phyloP scores from a whole-genome alignment of 2,329 filamentous ascomycete genomes.

The Grosmannia serpens region DNA sequence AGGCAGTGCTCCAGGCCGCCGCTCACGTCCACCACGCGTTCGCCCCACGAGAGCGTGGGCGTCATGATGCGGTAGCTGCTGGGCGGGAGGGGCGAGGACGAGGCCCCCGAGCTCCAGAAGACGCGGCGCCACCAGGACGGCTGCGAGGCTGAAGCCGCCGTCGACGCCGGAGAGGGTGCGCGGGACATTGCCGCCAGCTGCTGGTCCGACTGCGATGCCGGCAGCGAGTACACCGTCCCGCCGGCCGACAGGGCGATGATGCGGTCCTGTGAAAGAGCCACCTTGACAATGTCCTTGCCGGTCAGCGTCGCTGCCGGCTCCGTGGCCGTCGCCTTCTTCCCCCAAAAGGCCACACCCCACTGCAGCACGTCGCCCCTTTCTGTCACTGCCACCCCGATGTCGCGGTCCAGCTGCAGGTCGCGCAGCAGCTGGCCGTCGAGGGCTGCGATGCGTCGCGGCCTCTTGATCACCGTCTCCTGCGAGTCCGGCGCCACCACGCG shows the following conservation, averaged over 20 bases:
- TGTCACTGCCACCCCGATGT: conserved; percentile 75
- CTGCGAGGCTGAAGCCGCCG: background rate
- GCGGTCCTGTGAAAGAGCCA: conserved; percentile 70
- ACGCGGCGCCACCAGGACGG: conserved; percentile 49
- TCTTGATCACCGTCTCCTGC: conserved; percentile 66
- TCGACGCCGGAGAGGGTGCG: conserved; percentile 1
- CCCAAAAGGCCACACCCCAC: conserved; percentile 66
- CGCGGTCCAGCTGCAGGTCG: conserved; percentile 73
- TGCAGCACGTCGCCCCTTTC: conserved; percentile 84
- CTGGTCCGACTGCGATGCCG: conserved; percentile 65
- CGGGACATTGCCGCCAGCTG: conserved; percentile 43
- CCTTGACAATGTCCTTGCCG: conserved; percentile 68
- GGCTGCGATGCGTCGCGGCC: conserved; percentile 63
- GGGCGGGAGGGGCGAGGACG: conserved; percentile 9
- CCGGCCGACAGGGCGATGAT: conserved; percentile 66
- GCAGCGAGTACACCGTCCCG: conserved; percentile 76
- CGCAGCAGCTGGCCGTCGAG: conserved; percentile 78
- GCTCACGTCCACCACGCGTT: conserved; percentile 62
- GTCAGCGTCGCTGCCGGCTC: conserved; percentile 56
- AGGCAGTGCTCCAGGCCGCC: conserved; percentile 79
- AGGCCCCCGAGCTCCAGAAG: conserved; percentile 46
- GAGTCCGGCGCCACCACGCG: conserved; percentile 78
- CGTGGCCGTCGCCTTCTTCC: conserved; percentile 24
- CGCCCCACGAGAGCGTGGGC: conserved; percentile 54
- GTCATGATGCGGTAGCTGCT: conserved; percentile 59